Evolutionary conservation across 352 stramenopile genomes (phyloP), one percentile per base, ranked within the genome.

Genomic region (Phytophthora multivora): DNA sequence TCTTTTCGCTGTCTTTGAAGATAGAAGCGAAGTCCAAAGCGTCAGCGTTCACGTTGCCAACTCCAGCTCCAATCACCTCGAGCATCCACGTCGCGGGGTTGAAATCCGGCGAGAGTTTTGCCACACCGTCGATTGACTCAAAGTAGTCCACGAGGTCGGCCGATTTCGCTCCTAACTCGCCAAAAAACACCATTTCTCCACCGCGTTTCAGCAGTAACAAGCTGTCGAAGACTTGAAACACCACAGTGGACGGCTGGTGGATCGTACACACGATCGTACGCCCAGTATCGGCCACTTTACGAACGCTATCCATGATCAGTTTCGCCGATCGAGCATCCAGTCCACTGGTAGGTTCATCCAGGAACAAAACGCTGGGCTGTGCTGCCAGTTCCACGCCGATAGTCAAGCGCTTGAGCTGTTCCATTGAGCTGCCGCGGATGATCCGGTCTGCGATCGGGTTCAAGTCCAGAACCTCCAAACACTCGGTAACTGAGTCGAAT

Each of bases 391-490:
- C 57, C 1, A 65, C 57, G 4, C 57, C 57, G 18, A 65, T 65
- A 9, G 57, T 65, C 31, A 65, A 41, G 15, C 57, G 48, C 40
- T 66, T 66, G 41, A 59, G 58, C 26, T 67, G 59, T 45, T 67
- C 59, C 43, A 52, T 56, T 5, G 59, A 67, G 16, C 64, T 64
- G 6, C 51, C 62, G 31, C 65, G 71, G 48, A 84, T 75, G 12
- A 71, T 66, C n/a, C 57, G 42, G 31, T 84, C 61, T 9, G 69
- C 72, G 36, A 80, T 67, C 5, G 47, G 26, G 5, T 59, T 59
- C 48, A 83, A 42, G 33, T 70, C 71, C 25, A 83, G 40, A 13
- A 85, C 16, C 1, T 79, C 64, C 25, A 83, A 39, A 21, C 57
- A 59, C n/a, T 59, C 39, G 23, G 52, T 59, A 9, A 66, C 57